Percentiles rank a stretch among this genome's conserved stretches.
These are phyloP conservation scores for Wickerhamomyces sydowiorum DNA, from an alignment of 805 yeast species.

Conservation along the genomic window DNA sequence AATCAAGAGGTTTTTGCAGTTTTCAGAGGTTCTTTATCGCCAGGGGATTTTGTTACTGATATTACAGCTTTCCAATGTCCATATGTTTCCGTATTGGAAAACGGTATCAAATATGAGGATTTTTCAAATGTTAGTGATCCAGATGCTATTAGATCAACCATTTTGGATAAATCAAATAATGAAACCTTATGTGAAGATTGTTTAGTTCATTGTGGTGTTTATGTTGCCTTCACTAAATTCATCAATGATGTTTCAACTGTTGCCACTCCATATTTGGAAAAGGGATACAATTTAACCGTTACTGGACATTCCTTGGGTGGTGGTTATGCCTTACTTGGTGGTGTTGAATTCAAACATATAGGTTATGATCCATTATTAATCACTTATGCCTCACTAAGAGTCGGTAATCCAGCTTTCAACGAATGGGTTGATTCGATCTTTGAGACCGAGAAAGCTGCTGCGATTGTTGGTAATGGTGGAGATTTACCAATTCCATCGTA, in stretches of 20 bases:
- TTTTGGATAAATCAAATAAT: not conserved
- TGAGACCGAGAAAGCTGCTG: constrained; percentile 28
- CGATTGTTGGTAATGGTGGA: constrained; percentile 26
- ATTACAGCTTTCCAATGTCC: constrained; percentile 39
- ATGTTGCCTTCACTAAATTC: constrained; percentile 38
- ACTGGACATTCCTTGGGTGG: constrained; percentile 80
- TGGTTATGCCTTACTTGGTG: constrained; percentile 58
- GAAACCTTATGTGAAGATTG: constrained; percentile 41
- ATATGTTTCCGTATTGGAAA: constrained; percentile 39
- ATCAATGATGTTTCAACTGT: constrained; percentile 30
- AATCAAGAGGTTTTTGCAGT: constrained; percentile 42
- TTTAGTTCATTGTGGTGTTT: constrained; percentile 61
- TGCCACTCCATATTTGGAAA: constrained; percentile 26
- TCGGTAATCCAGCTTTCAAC: constrained; percentile 49
- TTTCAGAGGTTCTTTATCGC: constrained; percentile 60
- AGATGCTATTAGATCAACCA: not conserved
- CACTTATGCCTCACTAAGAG: constrained; percentile 59
- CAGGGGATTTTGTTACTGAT: constrained; percentile 62
- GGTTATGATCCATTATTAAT: constrained; percentile 52
- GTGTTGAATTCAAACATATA: constrained; percentile 50
- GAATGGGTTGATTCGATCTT: constrained; percentile 48
- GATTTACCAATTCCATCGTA: constrained; percentile 22
- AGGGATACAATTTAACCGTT: constrained; percentile 45
- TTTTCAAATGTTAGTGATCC: not conserved
- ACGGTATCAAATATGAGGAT: constrained; percentile 1